Evolutionary conservation across 805 yeast genomes (phyloP), one percentile per base, ranked within the genome.

Genomic region (Ogataea pilisensis): DNA sequence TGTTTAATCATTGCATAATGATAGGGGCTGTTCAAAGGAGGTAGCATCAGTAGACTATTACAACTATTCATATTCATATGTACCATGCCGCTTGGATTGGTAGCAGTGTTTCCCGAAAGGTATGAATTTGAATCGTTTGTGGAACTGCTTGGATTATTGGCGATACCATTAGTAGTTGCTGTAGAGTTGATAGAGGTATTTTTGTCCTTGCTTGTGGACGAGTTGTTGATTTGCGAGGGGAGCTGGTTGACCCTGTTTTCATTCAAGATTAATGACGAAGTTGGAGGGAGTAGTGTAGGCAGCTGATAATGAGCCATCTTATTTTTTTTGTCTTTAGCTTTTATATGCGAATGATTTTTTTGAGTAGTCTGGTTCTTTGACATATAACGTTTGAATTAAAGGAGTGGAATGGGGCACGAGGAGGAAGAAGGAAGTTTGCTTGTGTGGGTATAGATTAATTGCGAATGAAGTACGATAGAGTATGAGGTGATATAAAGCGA

Each of bases 231-330:
- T 7, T 17, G n/a, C 18, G 16, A 24, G 8, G 32, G 14, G 3
- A 42, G 14, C 6, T 35, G 43, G 25, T 45, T 46, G 24, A 44
- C 42, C 19, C 45, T 40, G 19, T 45, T 46, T 25, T 44, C 49
- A 27, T 32, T 42, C 12, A 43, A 35, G 18, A 44, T 46, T 34
- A 43, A 41, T 16, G 50, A 41, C 6, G 49, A 44, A 13, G 51
- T 44, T 12, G 54, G 54, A 11, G 54, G 51, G 2, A 50, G 44
- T 27, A 25, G 17, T 25, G 46, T 39, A 5, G 50, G 49, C 8
- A 39, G 21, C 14, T 39, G 42, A 27, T 31, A 31, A 12, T 34
- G 34, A 17, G 39, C 42, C 41, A 37, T 34, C 22, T n/a, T 36
- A 19, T 35, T 27, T 26, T 28, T 32, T 35, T 28, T 21, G 19